phyloP scores from a whole-genome alignment of 129 eudicot genomes.

The Flaveria bidentis region DNA sequence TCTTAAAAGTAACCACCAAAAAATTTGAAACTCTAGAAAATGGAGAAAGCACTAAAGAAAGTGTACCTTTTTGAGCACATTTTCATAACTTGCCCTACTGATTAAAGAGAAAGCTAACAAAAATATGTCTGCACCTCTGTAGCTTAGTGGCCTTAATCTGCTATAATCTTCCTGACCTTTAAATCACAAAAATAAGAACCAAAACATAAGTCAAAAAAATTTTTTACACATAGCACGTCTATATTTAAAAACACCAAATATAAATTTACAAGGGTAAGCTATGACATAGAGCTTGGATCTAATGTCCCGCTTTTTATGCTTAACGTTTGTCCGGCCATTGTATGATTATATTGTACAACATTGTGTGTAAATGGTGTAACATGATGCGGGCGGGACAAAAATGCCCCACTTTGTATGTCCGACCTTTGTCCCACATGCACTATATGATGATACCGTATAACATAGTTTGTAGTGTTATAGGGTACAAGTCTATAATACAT shows the following conservation, averaged over 20 bases:
- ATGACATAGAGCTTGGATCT: neutral
- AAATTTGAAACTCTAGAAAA: constrained; percentile 14
- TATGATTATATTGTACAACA: neutral
- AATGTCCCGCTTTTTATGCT: neutral
- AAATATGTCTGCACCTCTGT: constrained; percentile 97
- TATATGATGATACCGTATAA: neutral
- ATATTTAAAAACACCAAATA: too few species aligned
- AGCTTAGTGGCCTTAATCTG: constrained; percentile 97
- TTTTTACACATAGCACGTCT: neutral
- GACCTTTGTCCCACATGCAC: neutral
- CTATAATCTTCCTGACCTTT: constrained; percentile 98
- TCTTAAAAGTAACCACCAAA: constrained; percentile 20
- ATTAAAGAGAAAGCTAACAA: constrained; percentile 94
- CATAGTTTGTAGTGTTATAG: neutral
- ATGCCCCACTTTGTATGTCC: neutral
- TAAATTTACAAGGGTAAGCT: neutral
- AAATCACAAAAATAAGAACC: constrained; percentile 11
- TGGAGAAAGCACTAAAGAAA: constrained; percentile 33
- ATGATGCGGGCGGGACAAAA: neutral
- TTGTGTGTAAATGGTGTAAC: neutral
- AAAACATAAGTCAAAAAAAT: constrained; percentile 4
- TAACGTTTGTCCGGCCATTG: neutral
- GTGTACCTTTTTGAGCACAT: constrained; percentile 95
- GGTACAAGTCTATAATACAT: neutral
- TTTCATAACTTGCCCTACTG: constrained; percentile 92